Evolutionary conservation across 345 rosid species (phyloP).

Genomic region (Salix caprea): DNA sequence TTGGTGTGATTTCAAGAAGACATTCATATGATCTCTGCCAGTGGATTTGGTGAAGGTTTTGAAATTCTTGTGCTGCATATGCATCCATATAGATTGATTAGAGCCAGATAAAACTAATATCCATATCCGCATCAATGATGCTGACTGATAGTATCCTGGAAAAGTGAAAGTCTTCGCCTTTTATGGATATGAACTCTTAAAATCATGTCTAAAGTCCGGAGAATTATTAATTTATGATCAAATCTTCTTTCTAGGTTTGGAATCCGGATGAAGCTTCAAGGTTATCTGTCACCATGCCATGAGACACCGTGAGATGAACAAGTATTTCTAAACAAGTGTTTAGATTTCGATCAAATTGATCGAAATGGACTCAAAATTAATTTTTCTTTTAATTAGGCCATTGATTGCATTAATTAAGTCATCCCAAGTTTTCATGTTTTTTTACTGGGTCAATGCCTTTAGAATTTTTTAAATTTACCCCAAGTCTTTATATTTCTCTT

Average conservation of each 20-base stretch:
- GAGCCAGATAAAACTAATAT: conserved; percentile 50
- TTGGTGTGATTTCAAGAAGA: conserved; percentile 23
- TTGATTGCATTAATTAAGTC: no score
- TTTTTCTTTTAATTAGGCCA: no score
- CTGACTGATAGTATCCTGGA: conserved; percentile 18
- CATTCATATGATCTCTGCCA: conserved; percentile 46
- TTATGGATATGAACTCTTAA: conserved; percentile 35
- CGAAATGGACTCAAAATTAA: no score
- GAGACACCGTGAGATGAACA: neutral
- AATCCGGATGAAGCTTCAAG: conserved; percentile 37
- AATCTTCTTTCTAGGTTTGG: conserved; percentile 42
- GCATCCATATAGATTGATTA: conserved; percentile 20
- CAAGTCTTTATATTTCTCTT: no score
- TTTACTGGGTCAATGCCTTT: no score
- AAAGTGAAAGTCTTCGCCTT: conserved; percentile 35
- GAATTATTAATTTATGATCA: conserved; percentile 43
- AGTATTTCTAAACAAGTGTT: conserved; percentile 4
- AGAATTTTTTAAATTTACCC: no score
- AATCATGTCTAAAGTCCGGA: conserved; percentile 32
- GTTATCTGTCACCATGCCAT: conserved; percentile 10
- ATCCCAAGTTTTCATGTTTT: no score
- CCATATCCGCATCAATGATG: neutral
- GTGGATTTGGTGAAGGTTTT: conserved; percentile 27
- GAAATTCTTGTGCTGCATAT: conserved; percentile 36
- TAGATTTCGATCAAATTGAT: no score